Evolutionary conservation across 345 rosid species (phyloP).

Genomic region (Eucalyptus leucophloia): DNA sequence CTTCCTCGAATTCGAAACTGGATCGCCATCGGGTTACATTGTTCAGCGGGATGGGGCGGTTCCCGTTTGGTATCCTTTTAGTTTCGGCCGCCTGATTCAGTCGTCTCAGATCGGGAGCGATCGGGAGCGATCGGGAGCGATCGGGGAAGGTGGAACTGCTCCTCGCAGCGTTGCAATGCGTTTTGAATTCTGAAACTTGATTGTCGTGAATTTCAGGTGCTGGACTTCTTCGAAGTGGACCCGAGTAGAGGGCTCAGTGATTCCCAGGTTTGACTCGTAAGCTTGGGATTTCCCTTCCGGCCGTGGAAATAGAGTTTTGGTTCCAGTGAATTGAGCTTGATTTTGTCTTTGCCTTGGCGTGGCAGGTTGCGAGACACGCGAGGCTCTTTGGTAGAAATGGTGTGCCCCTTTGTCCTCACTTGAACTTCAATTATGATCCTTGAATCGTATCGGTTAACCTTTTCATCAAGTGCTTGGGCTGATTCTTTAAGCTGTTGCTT

Average conservation of each 20-base stretch:
- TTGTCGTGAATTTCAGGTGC: constrained; percentile 32
- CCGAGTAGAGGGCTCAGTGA: constrained; percentile 68
- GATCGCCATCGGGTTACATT: background rate
- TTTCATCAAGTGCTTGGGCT: background rate
- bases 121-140: background rate
- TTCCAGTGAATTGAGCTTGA: background rate
- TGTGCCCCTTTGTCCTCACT: background rate
- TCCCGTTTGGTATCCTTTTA: background rate
- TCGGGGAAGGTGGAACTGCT: background rate
- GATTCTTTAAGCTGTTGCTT: background rate
- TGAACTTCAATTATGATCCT: background rate
- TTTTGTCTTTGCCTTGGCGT: background rate
- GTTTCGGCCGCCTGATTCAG: background rate
- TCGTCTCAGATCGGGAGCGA: background rate
- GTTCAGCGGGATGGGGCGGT: background rate
- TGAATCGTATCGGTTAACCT: background rate
- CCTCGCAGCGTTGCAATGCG: background rate
- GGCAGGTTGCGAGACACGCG: background rate
- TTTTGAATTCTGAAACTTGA: background rate
- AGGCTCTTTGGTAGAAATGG: background rate
- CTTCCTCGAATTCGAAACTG: background rate
- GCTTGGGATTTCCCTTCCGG: background rate
- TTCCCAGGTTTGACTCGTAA: constrained; percentile 50
- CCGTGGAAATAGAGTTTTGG: background rate
- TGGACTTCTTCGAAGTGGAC: constrained; percentile 82